phyloP scores from a whole-genome alignment of 2,329 filamentous ascomycete genomes.

The Paraphaeosphaeria sporulosa region DNA sequence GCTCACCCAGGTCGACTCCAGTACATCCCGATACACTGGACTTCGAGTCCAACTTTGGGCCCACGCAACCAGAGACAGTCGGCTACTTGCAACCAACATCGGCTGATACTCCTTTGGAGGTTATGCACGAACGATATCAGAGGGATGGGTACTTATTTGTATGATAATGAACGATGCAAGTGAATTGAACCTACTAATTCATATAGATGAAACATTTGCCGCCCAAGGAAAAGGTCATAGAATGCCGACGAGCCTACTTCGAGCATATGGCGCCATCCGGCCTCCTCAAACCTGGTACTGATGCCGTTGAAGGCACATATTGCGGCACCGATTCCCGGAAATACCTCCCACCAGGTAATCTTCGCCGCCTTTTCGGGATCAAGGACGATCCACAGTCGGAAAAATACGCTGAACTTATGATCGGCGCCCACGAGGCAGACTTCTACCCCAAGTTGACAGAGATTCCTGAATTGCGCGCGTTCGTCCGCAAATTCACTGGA shows the following conservation, averaged over 20 bases:
- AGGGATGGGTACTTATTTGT: constrained; percentile 8
- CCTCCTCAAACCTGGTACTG: constrained; percentile 8
- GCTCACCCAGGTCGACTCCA: constrained; percentile 3
- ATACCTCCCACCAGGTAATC: constrained; percentile 7
- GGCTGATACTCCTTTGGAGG: neutral
- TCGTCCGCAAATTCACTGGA: constrained; percentile 9
- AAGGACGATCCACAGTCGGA: constrained; percentile 8
- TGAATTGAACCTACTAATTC: neutral
- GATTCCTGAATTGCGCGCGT: constrained; percentile 7
- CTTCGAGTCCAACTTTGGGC: constrained; percentile 16
- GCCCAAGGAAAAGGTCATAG: constrained; percentile 13
- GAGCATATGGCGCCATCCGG: constrained; percentile 14
- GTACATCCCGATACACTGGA: constrained; percentile 12
- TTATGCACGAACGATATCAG: constrained; percentile 6
- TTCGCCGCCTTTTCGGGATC: constrained; percentile 1
- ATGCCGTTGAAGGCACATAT: neutral
- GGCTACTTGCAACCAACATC: constrained; percentile 15
- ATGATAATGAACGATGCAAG: neutral
- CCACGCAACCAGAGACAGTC: constrained; percentile 10
- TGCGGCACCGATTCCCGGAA: neutral
- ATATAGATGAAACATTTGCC: constrained; percentile 11
- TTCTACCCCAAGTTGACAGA: constrained; percentile 14
- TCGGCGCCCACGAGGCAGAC: constrained; percentile 14
- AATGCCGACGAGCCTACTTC: constrained; percentile 18
- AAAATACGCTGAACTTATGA: constrained; percentile 14